phyloP scores from a whole-genome alignment of 768 basidiomycete species.

The Gymnopilus junonius region DNA sequence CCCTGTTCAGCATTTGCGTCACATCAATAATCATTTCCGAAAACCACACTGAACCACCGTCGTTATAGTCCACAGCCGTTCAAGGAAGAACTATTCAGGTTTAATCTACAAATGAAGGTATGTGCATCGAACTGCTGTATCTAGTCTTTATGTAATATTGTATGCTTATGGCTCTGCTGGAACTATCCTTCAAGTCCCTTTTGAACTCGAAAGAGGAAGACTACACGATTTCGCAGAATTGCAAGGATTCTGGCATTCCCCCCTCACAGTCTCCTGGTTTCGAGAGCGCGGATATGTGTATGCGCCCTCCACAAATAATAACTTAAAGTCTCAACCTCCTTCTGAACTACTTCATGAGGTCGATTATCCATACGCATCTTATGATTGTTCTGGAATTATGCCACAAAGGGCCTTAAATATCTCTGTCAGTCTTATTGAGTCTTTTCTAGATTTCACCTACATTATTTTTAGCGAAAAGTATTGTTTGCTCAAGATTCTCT shows the following conservation, averaged over 20 bases:
- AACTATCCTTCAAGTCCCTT: not conserved
- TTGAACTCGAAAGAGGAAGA: not conserved
- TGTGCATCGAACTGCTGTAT: no score
- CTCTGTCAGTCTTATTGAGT: not conserved
- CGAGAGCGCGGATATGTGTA: constrained; percentile 5
- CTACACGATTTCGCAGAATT: not conserved
- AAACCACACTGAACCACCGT: no score
- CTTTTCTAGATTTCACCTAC: not conserved
- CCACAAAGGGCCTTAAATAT: not conserved
- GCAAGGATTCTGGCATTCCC: constrained; percentile 6
- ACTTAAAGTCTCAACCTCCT: not conserved
- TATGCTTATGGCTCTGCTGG: no score
- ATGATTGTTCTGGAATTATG: not conserved
- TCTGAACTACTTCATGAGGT: not conserved
- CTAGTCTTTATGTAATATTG: no score
- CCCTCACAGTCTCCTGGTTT: constrained; percentile 1
- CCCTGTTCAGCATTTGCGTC: no score
- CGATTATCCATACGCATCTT: constrained; percentile 10
- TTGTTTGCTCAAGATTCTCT: constrained; percentile 26
- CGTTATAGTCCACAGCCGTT: no score
- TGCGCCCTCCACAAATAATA: not conserved
- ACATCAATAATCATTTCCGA: no score
- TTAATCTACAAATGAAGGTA: no score
- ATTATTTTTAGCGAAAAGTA: not conserved
- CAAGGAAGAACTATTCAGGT: no score